Evolutionary conservation across 2,329 filamentous ascomycete genomes (phyloP).

Genomic region (Paradendryphiella salina): DNA sequence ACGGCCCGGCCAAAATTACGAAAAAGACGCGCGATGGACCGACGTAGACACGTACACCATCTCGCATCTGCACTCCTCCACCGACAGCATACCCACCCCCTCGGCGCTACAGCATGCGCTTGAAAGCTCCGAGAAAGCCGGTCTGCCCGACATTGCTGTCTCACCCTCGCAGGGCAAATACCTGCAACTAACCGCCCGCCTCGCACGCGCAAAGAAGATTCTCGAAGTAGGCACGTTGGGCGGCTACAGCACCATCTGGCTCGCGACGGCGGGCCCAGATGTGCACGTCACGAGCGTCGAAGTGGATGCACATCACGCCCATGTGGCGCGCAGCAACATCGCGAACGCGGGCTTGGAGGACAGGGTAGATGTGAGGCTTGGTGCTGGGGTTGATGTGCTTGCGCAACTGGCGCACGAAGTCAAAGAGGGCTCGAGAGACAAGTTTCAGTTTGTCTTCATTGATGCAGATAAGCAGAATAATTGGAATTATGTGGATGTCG

Average conservation of each 20-base stretch:
- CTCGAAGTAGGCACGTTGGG: constrained; percentile 62
- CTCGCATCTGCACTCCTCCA: constrained; percentile 40
- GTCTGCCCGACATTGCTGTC: constrained; percentile 44
- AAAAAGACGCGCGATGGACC: constrained; percentile 45
- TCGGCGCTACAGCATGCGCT: constrained; percentile 33
- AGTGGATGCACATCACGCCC: constrained; percentile 51
- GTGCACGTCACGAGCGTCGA: constrained; percentile 57
- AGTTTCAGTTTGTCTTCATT: constrained; percentile 58
- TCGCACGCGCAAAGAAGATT: constrained; percentile 33
- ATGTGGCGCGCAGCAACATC: constrained; percentile 55
- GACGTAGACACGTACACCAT: constrained; percentile 47
- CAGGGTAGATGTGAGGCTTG: constrained; percentile 52
- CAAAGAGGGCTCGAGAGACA: constrained; percentile 41
- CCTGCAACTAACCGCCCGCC: constrained; percentile 39
- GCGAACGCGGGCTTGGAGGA: constrained; percentile 47
- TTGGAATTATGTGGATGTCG: constrained; percentile 55
- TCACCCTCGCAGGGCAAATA: constrained; percentile 42
- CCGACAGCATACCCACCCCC: constrained; percentile 29
- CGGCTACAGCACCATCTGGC: constrained; percentile 59
- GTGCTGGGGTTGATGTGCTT: constrained; percentile 52
- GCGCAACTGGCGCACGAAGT: constrained; percentile 50
- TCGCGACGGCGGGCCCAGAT: constrained; percentile 49
- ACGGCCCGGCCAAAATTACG: constrained; percentile 21
- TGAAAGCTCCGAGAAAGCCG: constrained; percentile 22
- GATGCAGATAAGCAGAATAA: constrained; percentile 58